Percentiles rank a stretch among this genome's conserved stretches.
Conservation (phyloP, 257 asterid species). For the Lithospermum erythrorhizon region DNA sequence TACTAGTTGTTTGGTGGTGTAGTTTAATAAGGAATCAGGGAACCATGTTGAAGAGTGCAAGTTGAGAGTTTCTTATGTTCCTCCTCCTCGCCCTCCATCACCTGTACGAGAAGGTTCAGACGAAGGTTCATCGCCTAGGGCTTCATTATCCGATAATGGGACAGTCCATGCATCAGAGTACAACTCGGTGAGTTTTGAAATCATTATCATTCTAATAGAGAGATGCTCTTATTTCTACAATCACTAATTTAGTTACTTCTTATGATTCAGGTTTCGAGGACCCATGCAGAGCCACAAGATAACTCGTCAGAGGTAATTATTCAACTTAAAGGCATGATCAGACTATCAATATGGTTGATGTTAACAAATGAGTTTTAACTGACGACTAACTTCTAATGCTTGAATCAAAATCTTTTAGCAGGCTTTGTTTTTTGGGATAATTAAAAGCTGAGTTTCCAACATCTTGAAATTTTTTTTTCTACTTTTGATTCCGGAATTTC, state of each 20-base stretch:
- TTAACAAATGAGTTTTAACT: too few species aligned
- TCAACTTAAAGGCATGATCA: neutral
- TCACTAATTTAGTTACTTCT: neutral
- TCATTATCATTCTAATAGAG: neutral
- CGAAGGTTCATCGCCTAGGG: constrained; percentile 93
- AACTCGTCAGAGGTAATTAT: constrained; percentile 53
- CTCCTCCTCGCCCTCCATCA: constrained; percentile 81
- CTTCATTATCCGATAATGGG: constrained; percentile 84
- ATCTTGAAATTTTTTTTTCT: too few species aligned
- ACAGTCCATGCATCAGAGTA: constrained; percentile 45
- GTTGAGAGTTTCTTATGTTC: constrained; percentile 73
- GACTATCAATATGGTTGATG: too few species aligned
- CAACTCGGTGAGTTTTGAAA: constrained; percentile 39
- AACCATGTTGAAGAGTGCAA: constrained; percentile 80
- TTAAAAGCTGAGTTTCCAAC: too few species aligned
- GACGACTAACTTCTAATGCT: too few species aligned
- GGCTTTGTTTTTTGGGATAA: too few species aligned
- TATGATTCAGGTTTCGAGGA: constrained; percentile 17
- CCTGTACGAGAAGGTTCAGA: constrained; percentile 92
- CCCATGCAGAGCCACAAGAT: constrained; percentile 50
- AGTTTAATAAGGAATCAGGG: constrained; percentile 88
- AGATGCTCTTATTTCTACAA: neutral
- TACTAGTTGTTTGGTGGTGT: constrained; percentile 10
- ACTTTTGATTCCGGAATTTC: too few species aligned
- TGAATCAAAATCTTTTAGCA: too few species aligned